Base-by-base conservation (phyloP, 495 filamentous ascomycete species). In the Immersiella caudata region DNA sequence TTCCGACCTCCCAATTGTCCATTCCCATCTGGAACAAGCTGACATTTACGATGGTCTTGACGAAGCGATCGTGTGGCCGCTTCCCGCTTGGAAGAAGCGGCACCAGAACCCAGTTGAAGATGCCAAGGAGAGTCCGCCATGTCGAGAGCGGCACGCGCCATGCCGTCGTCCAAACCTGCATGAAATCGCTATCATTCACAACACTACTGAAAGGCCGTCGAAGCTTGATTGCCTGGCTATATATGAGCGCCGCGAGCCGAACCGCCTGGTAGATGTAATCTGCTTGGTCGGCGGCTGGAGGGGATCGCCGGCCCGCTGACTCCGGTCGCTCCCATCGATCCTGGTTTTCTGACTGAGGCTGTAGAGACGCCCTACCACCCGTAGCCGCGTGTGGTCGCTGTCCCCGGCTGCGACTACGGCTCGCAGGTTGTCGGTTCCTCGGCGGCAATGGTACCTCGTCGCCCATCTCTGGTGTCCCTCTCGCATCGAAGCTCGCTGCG, bases 1-100 rank as follows among this genome's bases (percentile, higher is more conserved):
- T 25, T 1, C 68, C 70, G 27, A 80, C 66, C 52, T 76, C 77
- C 78, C 78, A 80, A 56, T 77, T 75, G 14, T 79, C 78, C 68
- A 80, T 66, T 9, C 69, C 73, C 16, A 78, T 75, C 69, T 79
- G 78, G 36, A 79, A 59, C 52, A 75, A 56, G 35, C 69, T 71
- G n/a, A 72, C 60, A 11, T 67, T 73, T 40, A 78, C 22, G 69
- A 77, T 66, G 0, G 69, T 70, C 76, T 78, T 80, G 51, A 79
- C 73, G 25, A 72, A 75, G 12, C 75, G 71, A 36, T 73, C 75
- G 46, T 78, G 73, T 27, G 60, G 54, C 27, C 66, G 11, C 50
- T 65, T 57, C 50, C 65, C 64, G 65, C 70, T 63, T 16, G 68
- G 70, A 27, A 73, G 58, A 6, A 78, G 67, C 18, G 73, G 62